Evolutionary conservation across 1,284 basidiomycete genomes (phyloP), one percentile per base, ranked within the genome.

Genomic region (Somion occarium): DNA sequence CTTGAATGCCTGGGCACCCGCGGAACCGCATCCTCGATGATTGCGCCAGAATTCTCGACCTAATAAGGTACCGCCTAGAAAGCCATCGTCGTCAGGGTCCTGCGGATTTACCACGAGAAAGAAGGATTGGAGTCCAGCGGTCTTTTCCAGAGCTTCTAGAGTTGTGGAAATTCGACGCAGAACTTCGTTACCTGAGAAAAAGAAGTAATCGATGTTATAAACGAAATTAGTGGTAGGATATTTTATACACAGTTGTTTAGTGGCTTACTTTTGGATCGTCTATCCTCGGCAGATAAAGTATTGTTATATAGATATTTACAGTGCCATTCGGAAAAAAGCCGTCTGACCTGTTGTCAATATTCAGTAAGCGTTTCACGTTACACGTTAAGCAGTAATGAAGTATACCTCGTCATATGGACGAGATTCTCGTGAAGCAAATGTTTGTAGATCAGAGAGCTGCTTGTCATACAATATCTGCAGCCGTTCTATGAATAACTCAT

Each of bases 21-120:
- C 59, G 11, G 74, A 71, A 2, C 83, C 83, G 9, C 83, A 82
- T 20, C 75, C 72, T 52, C 82, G 67, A 48, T 82, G 62, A 3
- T 75, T 74, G 18, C 81, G 69, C 82, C 83, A 86, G 57, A 82
- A 86, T 50, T 84, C 80, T 42, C 82, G 73, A 3, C 82, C 83
- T 5, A 67, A 58, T 1, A 76, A 43, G 2, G 81, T 78, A 2
- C 83, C 83, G 5, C 83, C 83, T 3, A 86, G 69, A 64, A 85
- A 85, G 0, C 80, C 79, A 38, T 67, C 64, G 59, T 80, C 76
- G 1, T 63, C 53, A 12, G 67, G 57, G 55, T 78, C 70, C 22
- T 59, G 57, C 1, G 80, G 79, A 57, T 83, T 74, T 37, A 85
- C 74, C 1, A 79, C 78, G 3, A 86, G 72, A 45, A 85, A 57